Conservation (phyloP, 1,284 basidiomycete species). For the Marasmius oreades region DNA sequence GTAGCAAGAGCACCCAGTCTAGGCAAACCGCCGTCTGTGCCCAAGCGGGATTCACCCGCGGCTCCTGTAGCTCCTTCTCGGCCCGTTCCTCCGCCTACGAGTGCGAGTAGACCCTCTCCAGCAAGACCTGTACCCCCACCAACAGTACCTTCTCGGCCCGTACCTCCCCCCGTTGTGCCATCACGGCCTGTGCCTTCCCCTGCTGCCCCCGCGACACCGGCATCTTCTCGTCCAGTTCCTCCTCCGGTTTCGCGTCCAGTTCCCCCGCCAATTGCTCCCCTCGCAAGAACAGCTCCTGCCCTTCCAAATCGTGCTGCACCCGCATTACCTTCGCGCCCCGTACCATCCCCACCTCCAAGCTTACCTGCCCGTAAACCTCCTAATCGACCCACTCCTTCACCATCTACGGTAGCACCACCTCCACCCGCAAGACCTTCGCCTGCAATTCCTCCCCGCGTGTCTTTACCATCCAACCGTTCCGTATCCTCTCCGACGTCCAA, state of each 20-base stretch:
- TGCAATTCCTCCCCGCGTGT: conserved; percentile 29
- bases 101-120: conserved; percentile 14
- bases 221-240: neutral
- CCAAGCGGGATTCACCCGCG: conserved; percentile 42
- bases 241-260: conserved; percentile 12
- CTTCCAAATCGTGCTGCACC: conserved; percentile 17
- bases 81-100: neutral
- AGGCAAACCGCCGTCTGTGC: conserved; percentile 66
- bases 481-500: conserved; percentile 18
- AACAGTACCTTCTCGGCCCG: neutral
- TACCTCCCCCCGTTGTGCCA: neutral
- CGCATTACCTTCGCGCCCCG: conserved; percentile 21
- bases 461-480: conserved; percentile 24
- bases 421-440: neutral
- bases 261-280: conserved; percentile 4
- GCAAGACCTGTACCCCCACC: conserved; percentile 21
- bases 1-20: conserved; percentile 60
- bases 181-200: conserved; percentile 9
- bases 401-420: neutral
- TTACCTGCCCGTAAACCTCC: conserved; percentile 15
- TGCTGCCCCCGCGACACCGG: neutral
- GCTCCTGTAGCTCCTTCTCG: conserved; percentile 21
- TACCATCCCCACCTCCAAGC: conserved; percentile 12
- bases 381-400: conserved; percentile 15
- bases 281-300: conserved; percentile 17